Conservation (phyloP, 2,329 filamentous ascomycete species). For the Ophiostoma piceae region DNA sequence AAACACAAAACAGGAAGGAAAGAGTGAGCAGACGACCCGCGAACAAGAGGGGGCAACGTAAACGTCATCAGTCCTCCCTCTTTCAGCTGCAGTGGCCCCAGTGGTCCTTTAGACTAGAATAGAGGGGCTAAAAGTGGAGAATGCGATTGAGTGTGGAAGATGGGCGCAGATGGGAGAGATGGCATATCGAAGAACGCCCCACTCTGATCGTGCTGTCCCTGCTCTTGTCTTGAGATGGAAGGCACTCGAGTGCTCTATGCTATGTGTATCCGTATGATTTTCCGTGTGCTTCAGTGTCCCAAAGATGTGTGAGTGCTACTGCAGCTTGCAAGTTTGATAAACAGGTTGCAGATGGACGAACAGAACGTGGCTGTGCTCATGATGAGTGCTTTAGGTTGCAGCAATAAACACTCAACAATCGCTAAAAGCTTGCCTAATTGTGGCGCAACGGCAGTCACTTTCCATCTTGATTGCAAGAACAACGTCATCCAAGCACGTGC, state of each 20-base stretch:
- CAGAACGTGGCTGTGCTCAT: not conserved
- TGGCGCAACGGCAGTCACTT: not conserved
- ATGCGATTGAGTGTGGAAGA: not conserved
- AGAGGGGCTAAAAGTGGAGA: constrained; percentile 4
- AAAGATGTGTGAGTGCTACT: not conserved
- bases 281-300: not conserved
- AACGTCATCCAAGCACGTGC: not conserved
- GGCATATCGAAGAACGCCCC: not conserved
- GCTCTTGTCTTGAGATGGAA: not conserved
- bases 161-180: not conserved
- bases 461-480: not conserved
- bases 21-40: constrained; percentile 7
- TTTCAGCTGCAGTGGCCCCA: not conserved
- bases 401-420: not conserved
- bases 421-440: not conserved
- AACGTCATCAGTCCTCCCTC: constrained; percentile 14
- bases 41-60: not conserved
- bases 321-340: too few relatives aligned
- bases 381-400: not conserved
- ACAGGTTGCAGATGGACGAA: too few relatives aligned
- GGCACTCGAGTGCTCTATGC: not conserved
- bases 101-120: not conserved
- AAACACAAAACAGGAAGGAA: not conserved
- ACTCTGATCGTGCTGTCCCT: not conserved
- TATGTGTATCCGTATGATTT: not conserved